Evolutionary conservation across 2,329 filamentous ascomycete species (phyloP), one percentile per base, ranked within the genome.

Genomic region (Tolypocladium nubicola): DNA sequence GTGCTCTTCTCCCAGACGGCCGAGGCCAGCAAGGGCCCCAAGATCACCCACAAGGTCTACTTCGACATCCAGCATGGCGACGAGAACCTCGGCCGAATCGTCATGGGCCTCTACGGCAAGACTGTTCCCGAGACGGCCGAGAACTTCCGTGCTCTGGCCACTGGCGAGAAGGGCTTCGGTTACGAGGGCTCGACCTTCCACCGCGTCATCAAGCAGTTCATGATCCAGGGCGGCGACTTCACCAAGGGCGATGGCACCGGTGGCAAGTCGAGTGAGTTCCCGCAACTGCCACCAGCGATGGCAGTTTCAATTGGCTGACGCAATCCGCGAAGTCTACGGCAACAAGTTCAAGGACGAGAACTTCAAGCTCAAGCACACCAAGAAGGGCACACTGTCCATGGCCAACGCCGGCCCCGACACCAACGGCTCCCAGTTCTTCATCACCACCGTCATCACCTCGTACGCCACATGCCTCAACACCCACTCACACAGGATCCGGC

Each of bases 31-130:
- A 90, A 93, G 79, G 93, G 94, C 52, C 93, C 90, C 62, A 95
- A 94, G 85, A 93, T 97, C 79, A 97, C 92, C 67, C 81, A 89
- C 81, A 96, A 96, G 85, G 90, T 94, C 75, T 94, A 84, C 81
- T 93, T 95, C 73, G 89, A 94, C 74, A 86, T 95, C 64, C 76
- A 80, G 67, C 85, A 90, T 68, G 90, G 87, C 68, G 89, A 89
- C 62, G 79, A 90, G 74, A 71, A 80, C 53, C 70, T 93, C 47
- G 90, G 90, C 60, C 84, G 87, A 61, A 80, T 95, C 64, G 86
- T 90, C 64, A 83, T 94, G 40, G 90, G 90, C 65, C 85, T 95
- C 54, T 95, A 94, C 71, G 90, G 89, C 75, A 90, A 90, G 80
- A 93, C 89, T 47, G 87, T 90, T 37, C 90, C 90, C 67, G 85